Conservation (phyloP, 768 basidiomycete genomes). For the Candolleomyces aberdarensis region DNA sequence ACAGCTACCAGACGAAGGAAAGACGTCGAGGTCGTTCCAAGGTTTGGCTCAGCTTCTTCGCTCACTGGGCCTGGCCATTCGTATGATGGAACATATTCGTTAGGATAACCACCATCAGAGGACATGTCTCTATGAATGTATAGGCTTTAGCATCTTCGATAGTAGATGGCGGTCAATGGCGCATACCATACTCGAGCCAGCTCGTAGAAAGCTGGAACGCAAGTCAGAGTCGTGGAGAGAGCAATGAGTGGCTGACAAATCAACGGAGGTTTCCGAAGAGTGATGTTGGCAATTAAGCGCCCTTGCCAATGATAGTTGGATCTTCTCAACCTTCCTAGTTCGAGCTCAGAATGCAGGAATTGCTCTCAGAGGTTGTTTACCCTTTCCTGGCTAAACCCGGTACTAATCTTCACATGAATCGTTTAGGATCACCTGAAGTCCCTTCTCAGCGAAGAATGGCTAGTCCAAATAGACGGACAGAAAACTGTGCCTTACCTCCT, state of each 20-base stretch:
- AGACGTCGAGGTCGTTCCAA: slow-evolving; percentile 10
- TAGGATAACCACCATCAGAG: neutral
- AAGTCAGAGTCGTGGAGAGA: too few species aligned
- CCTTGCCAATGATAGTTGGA: too few species aligned
- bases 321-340: neutral
- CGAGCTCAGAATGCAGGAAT: slow-evolving; percentile 7
- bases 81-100: slow-evolving; percentile 46
- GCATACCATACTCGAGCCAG: too few species aligned
- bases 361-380: slow-evolving; percentile 18
- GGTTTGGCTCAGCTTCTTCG: neutral
- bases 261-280: too few species aligned
- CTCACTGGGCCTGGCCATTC: slow-evolving; percentile 53
- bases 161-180: too few species aligned
- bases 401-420: neutral
- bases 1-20: slow-evolving; percentile 51
- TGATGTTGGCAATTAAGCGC: too few species aligned
- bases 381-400: neutral
- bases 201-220: too few species aligned
- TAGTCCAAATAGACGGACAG: slow-evolving; percentile 59
- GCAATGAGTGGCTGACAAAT: too few species aligned
- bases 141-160: too few species aligned
- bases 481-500: slow-evolving; percentile 68
- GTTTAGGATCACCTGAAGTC: slow-evolving; percentile 52
- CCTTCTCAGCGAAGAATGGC: slow-evolving; percentile 70
- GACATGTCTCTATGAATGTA: too few species aligned